A percentile compares a stretch with the other conserved stretches of the same genome.
These are phyloP conservation scores for Rhodotorula graminis DNA, from an alignment of 768 basidiomycete species.

Conservation along the genomic window DNA sequence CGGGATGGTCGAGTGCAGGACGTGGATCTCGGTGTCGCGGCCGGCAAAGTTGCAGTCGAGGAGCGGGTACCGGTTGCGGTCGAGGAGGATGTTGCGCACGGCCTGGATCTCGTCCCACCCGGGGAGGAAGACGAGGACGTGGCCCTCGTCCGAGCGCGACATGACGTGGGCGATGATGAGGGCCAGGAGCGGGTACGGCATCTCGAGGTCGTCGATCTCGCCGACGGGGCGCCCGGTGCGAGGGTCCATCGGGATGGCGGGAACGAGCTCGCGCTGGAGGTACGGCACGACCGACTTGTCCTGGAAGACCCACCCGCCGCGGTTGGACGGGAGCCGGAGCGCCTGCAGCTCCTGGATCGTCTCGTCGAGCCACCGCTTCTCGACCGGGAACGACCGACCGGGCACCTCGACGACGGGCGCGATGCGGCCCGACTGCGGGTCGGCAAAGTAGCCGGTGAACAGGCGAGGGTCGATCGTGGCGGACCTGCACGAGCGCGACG, in stretches of 20 bases:
- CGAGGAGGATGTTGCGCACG: conserved; percentile 62
- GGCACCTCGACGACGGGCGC: conserved; percentile 74
- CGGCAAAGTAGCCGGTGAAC: conserved; percentile 81
- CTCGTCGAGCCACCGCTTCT: conserved; percentile 73
- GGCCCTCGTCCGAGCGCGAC: conserved; percentile 67
- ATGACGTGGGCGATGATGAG: conserved; percentile 75
- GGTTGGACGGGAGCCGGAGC: conserved; percentile 37
- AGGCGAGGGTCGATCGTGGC: conserved; percentile 87
- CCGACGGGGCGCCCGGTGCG: conserved; percentile 46
- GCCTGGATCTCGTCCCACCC: conserved; percentile 85
- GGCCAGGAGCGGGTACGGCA: conserved; percentile 75
- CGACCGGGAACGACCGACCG: conserved; percentile 82
- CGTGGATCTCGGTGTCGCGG: conserved; percentile 62
- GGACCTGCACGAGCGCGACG: conserved; percentile 35
- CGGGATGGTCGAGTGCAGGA: conserved; percentile 84
- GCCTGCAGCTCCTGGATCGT: conserved; percentile 56
- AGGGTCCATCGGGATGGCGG: conserved; percentile 41
- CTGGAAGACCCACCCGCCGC: conserved; percentile 60
- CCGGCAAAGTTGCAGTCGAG: conserved; percentile 61
- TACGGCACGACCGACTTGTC: conserved; percentile 70
- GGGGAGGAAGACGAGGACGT: conserved; percentile 85
- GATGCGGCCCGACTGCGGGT: conserved; percentile 54
- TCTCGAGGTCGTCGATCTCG: conserved; percentile 59
- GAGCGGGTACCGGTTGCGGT: conserved; percentile 50
- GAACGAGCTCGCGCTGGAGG: conserved; percentile 62